Evolutionary conservation across 202 grass and related monocot genomes (phyloP).

Genomic region (Tripidium arundinaceum): DNA sequence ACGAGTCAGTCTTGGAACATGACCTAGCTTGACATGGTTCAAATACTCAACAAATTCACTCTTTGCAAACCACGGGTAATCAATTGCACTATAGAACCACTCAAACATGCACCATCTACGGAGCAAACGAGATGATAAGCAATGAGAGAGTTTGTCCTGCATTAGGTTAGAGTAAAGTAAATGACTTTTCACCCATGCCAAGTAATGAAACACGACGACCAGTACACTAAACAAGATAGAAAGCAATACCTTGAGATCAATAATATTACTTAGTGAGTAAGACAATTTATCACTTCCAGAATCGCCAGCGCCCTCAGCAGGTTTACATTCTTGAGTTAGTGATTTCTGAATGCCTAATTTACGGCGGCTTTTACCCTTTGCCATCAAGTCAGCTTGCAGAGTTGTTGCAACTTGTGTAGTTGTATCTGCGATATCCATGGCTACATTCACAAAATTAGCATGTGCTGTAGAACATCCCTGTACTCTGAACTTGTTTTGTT

Average conservation of each 20-base stretch:
- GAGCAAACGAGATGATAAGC: conserved; percentile 78
- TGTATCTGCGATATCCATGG: conserved; percentile 41
- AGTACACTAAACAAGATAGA: conserved; percentile 12
- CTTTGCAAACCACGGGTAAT: conserved; percentile 97
- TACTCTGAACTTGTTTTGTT: conserved; percentile 47
- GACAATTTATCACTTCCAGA: conserved; percentile 42
- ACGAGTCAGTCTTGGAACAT: conserved; percentile 89
- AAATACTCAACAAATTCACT: conserved; percentile 99
- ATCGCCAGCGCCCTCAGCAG: conserved; percentile 39
- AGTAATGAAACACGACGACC: conserved; percentile 1
- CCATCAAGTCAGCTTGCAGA: conserved; percentile 41
- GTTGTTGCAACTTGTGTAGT: conserved; percentile 29
- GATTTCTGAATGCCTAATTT: conserved; percentile 70
- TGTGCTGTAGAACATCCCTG: conserved; percentile 19
- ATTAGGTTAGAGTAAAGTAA: conserved; percentile 20
- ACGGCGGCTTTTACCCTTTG: conserved; percentile 52
- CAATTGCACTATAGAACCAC: conserved; percentile 99
- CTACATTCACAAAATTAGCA: conserved; percentile 38
- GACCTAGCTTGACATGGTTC: conserved; percentile 92
- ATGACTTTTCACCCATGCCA: conserved; percentile 10
- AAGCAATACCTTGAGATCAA: conserved; percentile 58
- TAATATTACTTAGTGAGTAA: conserved; percentile 37
- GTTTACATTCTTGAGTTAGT: conserved; percentile 54
- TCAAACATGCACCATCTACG: conserved; percentile 95
- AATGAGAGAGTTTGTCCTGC: conserved; percentile 77